These are phyloP conservation scores for Venturia oleaginea DNA, from an alignment of 2,329 filamentous ascomycete species.

Conservation along the genomic window DNA sequence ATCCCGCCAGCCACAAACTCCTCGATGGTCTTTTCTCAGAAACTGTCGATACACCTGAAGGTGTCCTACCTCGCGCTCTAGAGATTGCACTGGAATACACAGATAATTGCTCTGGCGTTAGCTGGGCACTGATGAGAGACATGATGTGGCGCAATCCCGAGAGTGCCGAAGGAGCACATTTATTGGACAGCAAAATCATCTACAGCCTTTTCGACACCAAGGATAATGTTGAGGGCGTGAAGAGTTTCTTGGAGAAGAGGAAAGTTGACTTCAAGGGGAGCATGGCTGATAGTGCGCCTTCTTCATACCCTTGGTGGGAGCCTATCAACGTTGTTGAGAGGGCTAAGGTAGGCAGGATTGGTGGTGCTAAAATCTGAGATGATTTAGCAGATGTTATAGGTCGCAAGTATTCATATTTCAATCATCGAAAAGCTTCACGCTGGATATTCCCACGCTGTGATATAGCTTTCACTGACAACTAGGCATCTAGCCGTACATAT, in stretches of 20 bases:
- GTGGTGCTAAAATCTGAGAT: background rate
- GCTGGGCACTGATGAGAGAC: conserved; percentile 59
- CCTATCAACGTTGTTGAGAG: conserved; percentile 39
- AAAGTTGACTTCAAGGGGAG: conserved; percentile 52
- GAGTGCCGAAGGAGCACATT: conserved; percentile 59
- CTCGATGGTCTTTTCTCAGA: conserved; percentile 58
- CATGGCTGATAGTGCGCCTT: conserved; percentile 51
- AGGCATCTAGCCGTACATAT: background rate
- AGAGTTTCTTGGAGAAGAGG: conserved; percentile 62
- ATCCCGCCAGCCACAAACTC: conserved; percentile 40
- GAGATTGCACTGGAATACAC: conserved; percentile 59
- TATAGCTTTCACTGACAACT: background rate
- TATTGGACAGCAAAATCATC: conserved; percentile 59
- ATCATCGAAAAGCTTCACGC: background rate
- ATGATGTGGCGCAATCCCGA: conserved; percentile 54
- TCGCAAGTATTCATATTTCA: background rate
- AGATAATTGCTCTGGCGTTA: conserved; percentile 55
- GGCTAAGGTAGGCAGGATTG: conserved; percentile 23
- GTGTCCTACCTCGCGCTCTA: conserved; percentile 56
- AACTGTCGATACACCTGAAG: conserved; percentile 46
- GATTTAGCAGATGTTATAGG: background rate
- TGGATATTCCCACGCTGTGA: background rate
- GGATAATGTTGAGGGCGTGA: conserved; percentile 59
- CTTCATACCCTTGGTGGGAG: conserved; percentile 60
- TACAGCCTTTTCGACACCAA: conserved; percentile 48